Evolutionary conservation across 164 flowering plant species (phyloP).

Genomic region (Magnolia changhungtana): DNA sequence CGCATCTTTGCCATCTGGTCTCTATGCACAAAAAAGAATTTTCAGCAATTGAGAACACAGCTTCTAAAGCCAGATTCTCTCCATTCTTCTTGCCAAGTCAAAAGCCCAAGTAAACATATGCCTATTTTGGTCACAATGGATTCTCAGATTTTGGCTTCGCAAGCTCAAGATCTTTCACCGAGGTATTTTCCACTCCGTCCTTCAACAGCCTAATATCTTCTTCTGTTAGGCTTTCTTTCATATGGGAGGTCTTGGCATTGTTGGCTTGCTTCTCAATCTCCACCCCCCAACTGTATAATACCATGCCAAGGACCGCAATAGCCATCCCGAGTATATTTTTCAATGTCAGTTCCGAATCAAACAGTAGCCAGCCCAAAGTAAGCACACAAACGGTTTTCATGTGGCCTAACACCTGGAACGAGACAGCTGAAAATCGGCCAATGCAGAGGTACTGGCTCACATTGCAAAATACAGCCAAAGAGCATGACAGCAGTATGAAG

Average conservation of each 20-base stretch:
- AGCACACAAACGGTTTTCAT: slow-evolving; percentile 55
- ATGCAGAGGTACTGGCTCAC: slow-evolving; percentile 54
- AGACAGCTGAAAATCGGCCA: slow-evolving; percentile 54
- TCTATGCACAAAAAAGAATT: slow-evolving; percentile 8
- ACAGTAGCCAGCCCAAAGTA: slow-evolving; percentile 45
- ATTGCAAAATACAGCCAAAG: slow-evolving; percentile 52
- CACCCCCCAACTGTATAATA: slow-evolving; percentile 49
- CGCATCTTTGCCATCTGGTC: not conserved
- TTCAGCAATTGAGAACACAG: not conserved
- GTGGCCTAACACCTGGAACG: slow-evolving; percentile 60
- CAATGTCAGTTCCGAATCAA: slow-evolving; percentile 40
- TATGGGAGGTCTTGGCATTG: slow-evolving; percentile 22
- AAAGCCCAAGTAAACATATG: not conserved
- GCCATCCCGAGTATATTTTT: slow-evolving; percentile 49
- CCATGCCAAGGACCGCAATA: slow-evolving; percentile 52
- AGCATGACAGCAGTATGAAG: slow-evolving; percentile 47
- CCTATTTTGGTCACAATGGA: not conserved
- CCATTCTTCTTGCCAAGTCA: not conserved
- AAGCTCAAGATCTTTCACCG: slow-evolving; percentile 29
- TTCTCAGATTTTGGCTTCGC: slow-evolving; percentile 20
- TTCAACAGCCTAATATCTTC: slow-evolving; percentile 32
- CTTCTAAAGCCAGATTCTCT: not conserved
- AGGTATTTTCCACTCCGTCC: slow-evolving; percentile 25
- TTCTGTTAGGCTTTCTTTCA: slow-evolving; percentile 27
- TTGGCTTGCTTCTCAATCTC: slow-evolving; percentile 39